Base-by-base conservation (phyloP, 345 rosid genomes). In the Gossypium bickii region DNA sequence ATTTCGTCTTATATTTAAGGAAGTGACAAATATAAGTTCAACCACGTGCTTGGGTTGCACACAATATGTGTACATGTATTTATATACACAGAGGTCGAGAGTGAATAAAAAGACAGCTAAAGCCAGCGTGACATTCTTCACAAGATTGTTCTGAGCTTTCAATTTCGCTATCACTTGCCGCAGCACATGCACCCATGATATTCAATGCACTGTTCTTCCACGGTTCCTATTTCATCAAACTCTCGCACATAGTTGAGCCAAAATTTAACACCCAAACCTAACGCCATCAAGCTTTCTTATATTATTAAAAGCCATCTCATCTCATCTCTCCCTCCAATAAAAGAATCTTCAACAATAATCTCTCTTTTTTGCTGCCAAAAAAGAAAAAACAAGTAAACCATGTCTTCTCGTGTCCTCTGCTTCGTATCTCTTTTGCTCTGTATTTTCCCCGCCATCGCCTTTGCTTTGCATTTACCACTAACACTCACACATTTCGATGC, bases 381-480 rank as follows among this genome's bases (percentile, higher is more conserved):
- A 44, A 20, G 3, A 6, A 65, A 4, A 4, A n/a, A 34, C 9
- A 58, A 12, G 52, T 7, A 4, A 69, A 27, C 47, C 25, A 69
- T 69, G 73, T 29, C 60, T 69, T 20, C 71, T 70, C 45, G n/a
- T 56, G 38, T 3, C 58, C 63, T 60, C 27, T 77, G 24, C 45
- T 82, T 8, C 76, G 65, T 20, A 9, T 72, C 24, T 58, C 68
- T 49, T 69, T 73, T 67, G 74, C 60, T 68, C 67, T 79, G 80
- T 64, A 78, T 75, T 60, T 71, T 70, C 60, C 73, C 25, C 16
- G 4, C 52, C 59, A 9, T 69, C 11, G 41, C 60, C 73, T 2
- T 24, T 29, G 60, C 59, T 69, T 29, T 69, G 73, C 59, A 69
- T 15, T 75, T 85, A 29, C 78, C 82, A 45, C 60, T 80, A 61